Percentiles rank a stretch among this genome's conserved stretches.
Conservation (phyloP, 345 rosid species). For the Dimocarpus longan region DNA sequence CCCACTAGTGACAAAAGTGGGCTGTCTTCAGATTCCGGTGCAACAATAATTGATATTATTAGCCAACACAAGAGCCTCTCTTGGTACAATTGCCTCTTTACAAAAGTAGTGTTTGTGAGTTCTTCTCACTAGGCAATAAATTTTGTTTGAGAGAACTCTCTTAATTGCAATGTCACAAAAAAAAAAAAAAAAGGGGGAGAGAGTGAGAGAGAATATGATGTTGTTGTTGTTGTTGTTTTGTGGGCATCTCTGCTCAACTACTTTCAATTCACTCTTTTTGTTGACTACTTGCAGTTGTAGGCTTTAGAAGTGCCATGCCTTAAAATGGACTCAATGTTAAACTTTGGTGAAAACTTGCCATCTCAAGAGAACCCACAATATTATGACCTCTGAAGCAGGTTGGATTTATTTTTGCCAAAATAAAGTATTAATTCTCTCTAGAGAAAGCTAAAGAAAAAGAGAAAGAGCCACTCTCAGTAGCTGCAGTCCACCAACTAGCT, state of each 20-base stretch:
- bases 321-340: no score
- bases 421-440: neutral
- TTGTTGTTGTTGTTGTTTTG: neutral
- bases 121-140: neutral
- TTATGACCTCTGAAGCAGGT: neutral
- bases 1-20: no score
- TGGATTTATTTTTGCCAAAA: constrained; percentile 2
- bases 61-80: no score
- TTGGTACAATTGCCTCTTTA: neutral
- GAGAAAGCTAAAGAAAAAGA: neutral
- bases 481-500: no score
- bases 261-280: no score
- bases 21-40: no score
- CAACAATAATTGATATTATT: no score
- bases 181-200: neutral
- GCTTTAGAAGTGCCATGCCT: no score
- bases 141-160: neutral
- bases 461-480: neutral
- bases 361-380: neutral
- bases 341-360: no score
- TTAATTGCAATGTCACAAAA: neutral
- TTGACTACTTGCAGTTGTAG: no score
- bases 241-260: neutral
- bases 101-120: no score
- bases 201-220: neutral